Conservation (phyloP, 441 rosid genomes). For the Iberis amara region DNA sequence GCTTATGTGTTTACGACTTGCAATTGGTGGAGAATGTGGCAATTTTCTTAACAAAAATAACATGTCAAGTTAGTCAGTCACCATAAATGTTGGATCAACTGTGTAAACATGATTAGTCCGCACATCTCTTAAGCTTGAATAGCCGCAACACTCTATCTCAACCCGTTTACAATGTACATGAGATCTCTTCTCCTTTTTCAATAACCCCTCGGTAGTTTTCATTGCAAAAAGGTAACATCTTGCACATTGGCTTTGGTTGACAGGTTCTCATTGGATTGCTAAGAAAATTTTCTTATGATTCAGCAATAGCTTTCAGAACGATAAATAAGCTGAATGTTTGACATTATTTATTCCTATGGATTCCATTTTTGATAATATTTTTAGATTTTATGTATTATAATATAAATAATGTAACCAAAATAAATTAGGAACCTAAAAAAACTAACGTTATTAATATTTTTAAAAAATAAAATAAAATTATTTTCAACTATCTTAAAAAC, state of each 20-base stretch:
- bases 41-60: slow-evolving; percentile 75
- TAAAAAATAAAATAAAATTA: too few species aligned
- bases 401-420: too few species aligned
- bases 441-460: too few species aligned
- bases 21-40: slow-evolving; percentile 95
- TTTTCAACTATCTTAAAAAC: too few species aligned
- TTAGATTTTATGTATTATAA: too few species aligned
- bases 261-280: slow-evolving; percentile 88
- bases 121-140: slow-evolving; percentile 58
- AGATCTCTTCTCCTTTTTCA: slow-evolving; percentile 20
- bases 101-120: slow-evolving; percentile 70
- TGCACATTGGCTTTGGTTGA: slow-evolving; percentile 32
- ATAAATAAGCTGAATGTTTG: too few species aligned
- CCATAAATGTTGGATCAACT: slow-evolving; percentile 73
- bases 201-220: neutral
- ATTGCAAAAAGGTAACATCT: slow-evolving; percentile 6
- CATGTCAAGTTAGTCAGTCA: slow-evolving; percentile 62
- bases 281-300: too few species aligned
- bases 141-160: slow-evolving; percentile 77
- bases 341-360: too few species aligned
- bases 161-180: slow-evolving; percentile 67
- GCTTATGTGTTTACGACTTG: too few species aligned
- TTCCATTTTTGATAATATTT: too few species aligned
- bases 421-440: too few species aligned
- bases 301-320: too few species aligned